phyloP scores from a whole-genome alignment of 2,329 filamentous ascomycete genomes.

The Claviceps paspali region DNA sequence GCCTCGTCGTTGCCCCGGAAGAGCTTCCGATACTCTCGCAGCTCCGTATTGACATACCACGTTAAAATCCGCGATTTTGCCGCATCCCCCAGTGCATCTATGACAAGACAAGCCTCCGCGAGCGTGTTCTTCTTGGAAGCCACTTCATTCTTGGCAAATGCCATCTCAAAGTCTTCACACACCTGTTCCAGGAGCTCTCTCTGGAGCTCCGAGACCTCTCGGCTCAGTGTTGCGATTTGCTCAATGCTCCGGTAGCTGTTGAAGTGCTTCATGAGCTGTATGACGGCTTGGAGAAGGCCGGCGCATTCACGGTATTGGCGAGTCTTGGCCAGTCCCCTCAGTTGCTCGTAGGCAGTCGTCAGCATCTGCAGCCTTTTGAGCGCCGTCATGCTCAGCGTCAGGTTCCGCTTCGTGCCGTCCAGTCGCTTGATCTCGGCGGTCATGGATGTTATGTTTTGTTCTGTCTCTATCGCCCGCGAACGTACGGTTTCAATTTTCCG shows the following conservation, averaged over 20 bases:
- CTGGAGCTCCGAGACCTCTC: slow-evolving; percentile 87
- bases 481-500: slow-evolving; percentile 89
- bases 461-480: slow-evolving; percentile 75
- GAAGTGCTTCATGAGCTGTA: slow-evolving; percentile 97
- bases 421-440: slow-evolving; percentile 96
- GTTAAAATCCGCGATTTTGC: slow-evolving; percentile 70
- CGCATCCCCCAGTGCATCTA: slow-evolving; percentile 84
- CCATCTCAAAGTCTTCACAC: slow-evolving; percentile 97
- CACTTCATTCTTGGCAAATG: slow-evolving; percentile 81
- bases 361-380: slow-evolving; percentile 96
- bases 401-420: slow-evolving; percentile 89
- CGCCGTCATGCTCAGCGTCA: slow-evolving; percentile 94
- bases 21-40: slow-evolving; percentile 88
- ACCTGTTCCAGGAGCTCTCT: slow-evolving; percentile 87
- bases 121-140: slow-evolving; percentile 52
- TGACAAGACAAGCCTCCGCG: slow-evolving; percentile 77
- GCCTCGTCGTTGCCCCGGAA: slow-evolving; percentile 96
- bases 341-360: slow-evolving; percentile 95
- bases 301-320: slow-evolving; percentile 92
- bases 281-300: slow-evolving; percentile 80
- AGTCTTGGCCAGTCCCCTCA: slow-evolving; percentile 66
- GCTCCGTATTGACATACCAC: slow-evolving; percentile 96
- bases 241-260: slow-evolving; percentile 96
- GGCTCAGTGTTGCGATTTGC: slow-evolving; percentile 85
- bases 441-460: slow-evolving; percentile 95